Percentiles rank a stretch among this genome's conserved stretches.
phyloP scores from a whole-genome alignment of 106 monocot species.

The Acanthochlamys bracteata region DNA sequence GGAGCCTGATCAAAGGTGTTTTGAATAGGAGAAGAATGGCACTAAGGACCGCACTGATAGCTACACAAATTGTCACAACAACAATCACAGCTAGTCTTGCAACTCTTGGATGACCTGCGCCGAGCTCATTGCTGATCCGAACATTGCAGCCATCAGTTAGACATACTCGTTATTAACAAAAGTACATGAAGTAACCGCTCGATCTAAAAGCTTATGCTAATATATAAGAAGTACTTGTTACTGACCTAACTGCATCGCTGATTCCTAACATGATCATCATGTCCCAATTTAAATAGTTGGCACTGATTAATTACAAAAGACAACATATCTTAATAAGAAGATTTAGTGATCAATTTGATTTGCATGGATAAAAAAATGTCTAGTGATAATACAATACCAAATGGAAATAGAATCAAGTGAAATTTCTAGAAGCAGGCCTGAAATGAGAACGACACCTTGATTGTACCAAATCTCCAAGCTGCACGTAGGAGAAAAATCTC shows the following conservation, averaged over 20 bases:
- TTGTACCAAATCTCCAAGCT: slow-evolving; percentile 72
- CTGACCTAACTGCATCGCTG: slow-evolving; percentile 23
- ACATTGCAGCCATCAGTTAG: slow-evolving; percentile 24
- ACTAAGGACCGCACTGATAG: slow-evolving; percentile 30
- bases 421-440: slow-evolving; percentile 44
- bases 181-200: not conserved
- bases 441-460: slow-evolving; percentile 27
- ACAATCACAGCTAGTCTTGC: slow-evolving; percentile 52
- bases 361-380: not conserved
- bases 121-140: slow-evolving; percentile 70
- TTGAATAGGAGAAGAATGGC: slow-evolving; percentile 29
- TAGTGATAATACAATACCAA: slow-evolving; percentile 19
- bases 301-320: slow-evolving; percentile 13
- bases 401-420: slow-evolving; percentile 61
- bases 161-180: not conserved
- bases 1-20: slow-evolving; percentile 38
- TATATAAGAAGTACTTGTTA: not conserved
- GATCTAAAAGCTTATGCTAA: too few species aligned
- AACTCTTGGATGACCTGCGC: slow-evolving; percentile 48
- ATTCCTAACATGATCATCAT: slow-evolving; percentile 57
- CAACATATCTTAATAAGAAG: not conserved
- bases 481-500: not conserved
- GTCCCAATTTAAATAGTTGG: slow-evolving; percentile 62
- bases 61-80: slow-evolving; percentile 28
- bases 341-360: not conserved